phyloP scores from a whole-genome alignment of 345 rosid species.

The Carallia brachiata region DNA sequence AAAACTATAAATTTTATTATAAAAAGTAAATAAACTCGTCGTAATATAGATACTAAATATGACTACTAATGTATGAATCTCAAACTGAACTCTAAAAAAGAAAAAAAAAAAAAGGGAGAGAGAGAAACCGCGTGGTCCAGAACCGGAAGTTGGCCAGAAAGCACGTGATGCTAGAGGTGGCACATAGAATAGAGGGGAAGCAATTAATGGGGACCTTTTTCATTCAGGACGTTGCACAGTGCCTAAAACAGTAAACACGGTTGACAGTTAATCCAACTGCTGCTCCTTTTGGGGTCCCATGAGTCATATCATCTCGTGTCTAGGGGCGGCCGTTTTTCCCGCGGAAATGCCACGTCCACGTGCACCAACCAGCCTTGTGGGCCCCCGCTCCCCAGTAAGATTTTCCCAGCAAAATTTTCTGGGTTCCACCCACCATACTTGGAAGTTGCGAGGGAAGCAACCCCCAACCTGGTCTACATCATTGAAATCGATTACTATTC shows the following conservation, averaged over 20 bases:
- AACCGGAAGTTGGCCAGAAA: not conserved
- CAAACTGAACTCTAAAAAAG: too few species aligned
- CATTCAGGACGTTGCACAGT: not conserved
- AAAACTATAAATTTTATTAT: too few species aligned
- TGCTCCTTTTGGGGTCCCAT: not conserved
- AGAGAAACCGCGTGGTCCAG: too few species aligned
- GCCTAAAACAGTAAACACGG: conserved; percentile 4
- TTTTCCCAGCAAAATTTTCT: not conserved
- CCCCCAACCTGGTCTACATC: too few species aligned
- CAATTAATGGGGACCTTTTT: not conserved
- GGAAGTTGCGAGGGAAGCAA: not conserved
- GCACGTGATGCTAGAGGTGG: not conserved
- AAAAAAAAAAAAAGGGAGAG: too few species aligned
- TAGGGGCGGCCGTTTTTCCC: not conserved
- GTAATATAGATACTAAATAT: too few species aligned
- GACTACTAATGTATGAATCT: too few species aligned
- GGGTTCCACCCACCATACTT: not conserved
- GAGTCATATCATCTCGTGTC: too few species aligned
- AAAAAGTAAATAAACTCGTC: too few species aligned
- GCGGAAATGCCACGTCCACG: conserved; percentile 18
- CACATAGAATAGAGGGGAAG: not conserved
- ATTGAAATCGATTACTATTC: too few species aligned
- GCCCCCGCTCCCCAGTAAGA: not conserved
- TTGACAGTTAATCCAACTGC: conserved; percentile 25
- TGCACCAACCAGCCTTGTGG: not conserved